phyloP scores from a whole-genome alignment of 164 flowering plant genomes.

The Vitis riparia region DNA sequence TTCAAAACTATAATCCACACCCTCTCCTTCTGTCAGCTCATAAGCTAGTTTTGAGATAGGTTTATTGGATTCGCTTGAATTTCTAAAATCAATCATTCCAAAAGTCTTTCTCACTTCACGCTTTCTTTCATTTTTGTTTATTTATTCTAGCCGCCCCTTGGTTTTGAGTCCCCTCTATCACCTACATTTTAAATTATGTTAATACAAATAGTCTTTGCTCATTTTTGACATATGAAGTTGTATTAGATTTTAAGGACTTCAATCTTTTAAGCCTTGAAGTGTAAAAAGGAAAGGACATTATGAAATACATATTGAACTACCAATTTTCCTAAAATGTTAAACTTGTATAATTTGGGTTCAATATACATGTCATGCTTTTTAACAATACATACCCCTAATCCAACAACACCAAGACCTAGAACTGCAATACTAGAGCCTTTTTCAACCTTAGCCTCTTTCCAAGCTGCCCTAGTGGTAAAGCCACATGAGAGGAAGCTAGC shows the following conservation, averaged over 20 bases:
- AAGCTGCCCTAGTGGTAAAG: too few relatives aligned
- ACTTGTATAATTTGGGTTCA: too few relatives aligned
- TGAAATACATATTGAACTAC: too few relatives aligned
- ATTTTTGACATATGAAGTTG: too few relatives aligned
- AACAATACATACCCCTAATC: slow-evolving; percentile 41
- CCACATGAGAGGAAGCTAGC: too few relatives aligned
- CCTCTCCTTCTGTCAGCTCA: slow-evolving; percentile 44
- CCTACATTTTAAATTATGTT: too few relatives aligned
- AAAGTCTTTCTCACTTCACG: slow-evolving; percentile 30
- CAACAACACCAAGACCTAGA: slow-evolving; percentile 54
- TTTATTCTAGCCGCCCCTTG: slow-evolving; percentile 39
- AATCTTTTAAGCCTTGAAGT: too few relatives aligned
- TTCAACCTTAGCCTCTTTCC: slow-evolving; percentile 36
- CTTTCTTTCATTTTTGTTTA: slow-evolving; percentile 35
- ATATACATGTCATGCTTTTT: too few relatives aligned
- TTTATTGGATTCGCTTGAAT: slow-evolving; percentile 27
- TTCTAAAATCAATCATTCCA: slow-evolving; percentile 53
- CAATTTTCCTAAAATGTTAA: too few relatives aligned
- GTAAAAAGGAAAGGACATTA: too few relatives aligned
- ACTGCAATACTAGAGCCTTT: slow-evolving; percentile 48
- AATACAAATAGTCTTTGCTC: too few relatives aligned
- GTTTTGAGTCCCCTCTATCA: slow-evolving; percentile 30
- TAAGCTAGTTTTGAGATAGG: slow-evolving; percentile 30
- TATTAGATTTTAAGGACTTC: too few relatives aligned
- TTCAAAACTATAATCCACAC: slow-evolving; percentile 54